Percentiles rank a stretch among this genome's conserved stretches.
phyloP scores from a whole-genome alignment of 495 filamentous ascomycete genomes.

The Neurospora sp. region DNA sequence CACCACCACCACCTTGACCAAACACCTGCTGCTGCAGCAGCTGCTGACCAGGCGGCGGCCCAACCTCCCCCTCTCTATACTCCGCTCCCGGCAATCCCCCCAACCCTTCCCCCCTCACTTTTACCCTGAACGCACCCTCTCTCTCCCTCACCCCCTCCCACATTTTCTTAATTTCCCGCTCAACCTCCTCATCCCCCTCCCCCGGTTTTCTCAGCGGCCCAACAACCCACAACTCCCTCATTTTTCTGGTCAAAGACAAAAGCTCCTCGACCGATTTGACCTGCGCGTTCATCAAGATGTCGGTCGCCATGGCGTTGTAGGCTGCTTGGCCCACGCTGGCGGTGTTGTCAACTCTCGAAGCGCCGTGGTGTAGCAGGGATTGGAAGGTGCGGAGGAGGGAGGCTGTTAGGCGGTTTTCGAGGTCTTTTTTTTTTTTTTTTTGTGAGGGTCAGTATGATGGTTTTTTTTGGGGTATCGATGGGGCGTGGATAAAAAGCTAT shows the following conservation, averaged over 20 bases:
- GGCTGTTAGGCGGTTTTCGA: conserved; percentile 29
- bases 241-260: conserved; percentile 18
- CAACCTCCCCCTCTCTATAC: background rate
- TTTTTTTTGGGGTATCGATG: too few species aligned
- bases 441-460: too few species aligned
- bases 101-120: too few species aligned
- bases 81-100: background rate
- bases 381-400: conserved; percentile 26
- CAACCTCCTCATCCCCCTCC: conserved; percentile 20
- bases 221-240: conserved; percentile 34
- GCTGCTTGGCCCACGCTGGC: conserved; percentile 25
- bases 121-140: background rate
- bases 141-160: background rate
- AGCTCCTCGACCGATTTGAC: conserved; percentile 28
- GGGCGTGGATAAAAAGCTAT: too few species aligned
- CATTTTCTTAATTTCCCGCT: conserved; percentile 16
- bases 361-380: conserved; percentile 22
- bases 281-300: conserved; percentile 17
- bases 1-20: background rate
- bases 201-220: conserved; percentile 28
- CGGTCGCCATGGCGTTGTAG: conserved; percentile 27
- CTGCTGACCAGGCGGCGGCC: background rate
- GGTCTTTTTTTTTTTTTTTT: background rate
- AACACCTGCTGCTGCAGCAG: background rate
- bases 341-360: conserved; percentile 15